These are phyloP conservation scores for Apiospora phragmitis DNA, from an alignment of 2,329 filamentous ascomycete genomes.

Conservation along the genomic window DNA sequence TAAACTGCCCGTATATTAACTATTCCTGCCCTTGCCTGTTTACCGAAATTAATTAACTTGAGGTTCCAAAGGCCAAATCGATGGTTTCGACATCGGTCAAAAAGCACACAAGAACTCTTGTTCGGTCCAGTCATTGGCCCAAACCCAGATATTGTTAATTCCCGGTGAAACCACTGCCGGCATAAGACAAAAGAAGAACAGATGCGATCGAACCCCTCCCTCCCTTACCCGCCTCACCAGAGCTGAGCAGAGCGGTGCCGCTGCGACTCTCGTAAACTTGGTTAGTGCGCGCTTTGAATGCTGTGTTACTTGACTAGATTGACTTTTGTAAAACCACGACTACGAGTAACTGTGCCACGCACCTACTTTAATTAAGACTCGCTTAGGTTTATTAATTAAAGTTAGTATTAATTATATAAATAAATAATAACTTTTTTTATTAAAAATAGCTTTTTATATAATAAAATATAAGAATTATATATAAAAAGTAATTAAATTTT, in stretches of 20 bases:
- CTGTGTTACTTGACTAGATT: not conserved
- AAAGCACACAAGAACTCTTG: not conserved
- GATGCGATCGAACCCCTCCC: not conserved
- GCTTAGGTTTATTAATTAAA: too few species aligned
- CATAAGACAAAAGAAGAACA: not conserved
- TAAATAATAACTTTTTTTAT: too few species aligned
- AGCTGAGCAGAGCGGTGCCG: not conserved
- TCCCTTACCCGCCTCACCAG: not conserved
- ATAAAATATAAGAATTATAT: too few species aligned
- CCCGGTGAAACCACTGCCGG: not conserved
- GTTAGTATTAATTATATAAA: too few species aligned
- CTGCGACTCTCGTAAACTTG: not conserved
- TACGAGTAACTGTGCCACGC: not conserved
- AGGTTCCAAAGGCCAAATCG: not conserved
- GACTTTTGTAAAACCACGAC: not conserved
- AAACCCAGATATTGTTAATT: not conserved
- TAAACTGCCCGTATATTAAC: not conserved
- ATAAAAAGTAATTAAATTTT: too few species aligned
- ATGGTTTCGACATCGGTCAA: not conserved
- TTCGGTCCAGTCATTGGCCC: not conserved
- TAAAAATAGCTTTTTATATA: too few species aligned
- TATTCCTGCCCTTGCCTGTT: not conserved
- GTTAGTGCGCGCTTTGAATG: not conserved
- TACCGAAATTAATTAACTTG: slow-evolving; percentile 1
- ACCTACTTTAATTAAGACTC: too few species aligned